Conservation (phyloP, 306 rosid genomes). For the Comarum palustre region DNA sequence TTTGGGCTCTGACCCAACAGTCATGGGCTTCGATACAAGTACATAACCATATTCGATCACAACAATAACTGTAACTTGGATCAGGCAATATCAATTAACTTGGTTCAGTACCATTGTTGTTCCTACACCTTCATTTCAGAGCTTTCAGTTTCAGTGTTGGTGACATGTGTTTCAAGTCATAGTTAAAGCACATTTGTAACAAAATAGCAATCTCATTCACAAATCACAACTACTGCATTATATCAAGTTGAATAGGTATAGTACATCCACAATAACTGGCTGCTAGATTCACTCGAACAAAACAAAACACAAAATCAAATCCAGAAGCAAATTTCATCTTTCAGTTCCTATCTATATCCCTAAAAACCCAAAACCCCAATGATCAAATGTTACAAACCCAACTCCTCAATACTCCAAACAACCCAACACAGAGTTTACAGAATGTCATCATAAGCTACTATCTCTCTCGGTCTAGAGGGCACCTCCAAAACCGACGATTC, state of each 20-base stretch:
- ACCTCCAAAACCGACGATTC: slow-evolving; percentile 42
- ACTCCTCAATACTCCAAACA: not conserved
- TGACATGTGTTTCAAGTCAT: not conserved
- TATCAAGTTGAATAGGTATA: not conserved
- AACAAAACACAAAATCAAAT: not conserved
- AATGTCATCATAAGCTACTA: slow-evolving; percentile 82
- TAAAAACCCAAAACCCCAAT: slow-evolving; percentile 21
- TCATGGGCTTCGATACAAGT: slow-evolving; percentile 2
- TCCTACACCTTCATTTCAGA: not conserved
- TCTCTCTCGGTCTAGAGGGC: slow-evolving; percentile 70
- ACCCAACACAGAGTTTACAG: slow-evolving; percentile 28
- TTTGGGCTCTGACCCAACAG: slow-evolving; percentile 12
- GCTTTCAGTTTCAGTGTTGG: not conserved
- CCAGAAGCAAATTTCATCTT: not conserved
- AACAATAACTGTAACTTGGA: not conserved
- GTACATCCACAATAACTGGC: not conserved
- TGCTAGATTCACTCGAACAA: not conserved
- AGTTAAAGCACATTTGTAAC: not conserved
- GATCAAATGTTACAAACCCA: slow-evolving; percentile 23
- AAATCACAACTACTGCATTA: not conserved
- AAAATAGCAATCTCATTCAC: not conserved
- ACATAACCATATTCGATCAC: not conserved
- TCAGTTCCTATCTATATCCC: not conserved
- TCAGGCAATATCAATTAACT: not conserved
- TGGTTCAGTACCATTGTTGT: not conserved